Evolutionary conservation across 768 basidiomycete species (phyloP), one percentile per base, ranked within the genome.

Genomic region (Nidula microcarpa): DNA sequence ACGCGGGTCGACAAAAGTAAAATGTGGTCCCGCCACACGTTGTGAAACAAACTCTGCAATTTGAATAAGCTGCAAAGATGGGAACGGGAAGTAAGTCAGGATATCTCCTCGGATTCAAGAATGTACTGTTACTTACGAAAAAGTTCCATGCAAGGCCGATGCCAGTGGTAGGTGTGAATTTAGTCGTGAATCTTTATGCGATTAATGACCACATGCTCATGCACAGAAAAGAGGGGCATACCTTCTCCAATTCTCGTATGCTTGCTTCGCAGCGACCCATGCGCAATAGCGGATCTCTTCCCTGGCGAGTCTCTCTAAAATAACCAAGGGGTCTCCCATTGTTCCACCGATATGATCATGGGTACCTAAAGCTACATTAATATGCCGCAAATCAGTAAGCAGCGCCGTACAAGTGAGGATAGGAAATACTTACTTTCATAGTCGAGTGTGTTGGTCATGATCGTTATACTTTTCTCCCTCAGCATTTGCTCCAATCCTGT

Each of bases 1-100:
- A 37, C 78, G 70, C 6, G 81, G 75, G 62, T 84, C 81, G 46
- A 86, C 63, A 49, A 78, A 78, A 14, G 77, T 71, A 37, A 80
- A 63, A 50, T 84, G 77, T 1, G 76, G 75, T 0, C 81, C 83
- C 3, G 68, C 59, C 43, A 69, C 70, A n/a, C 72, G 66, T 53
- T 78, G 74, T 47, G 75, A 59, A 49, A 82, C 62, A 3, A 71
- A 72, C 4, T 63, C 60, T 17, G 78, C 79, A 23, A 84, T 58
- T 58, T 84, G 79, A 50, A 80, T 72, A 45, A 84, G 58, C 85
- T 86, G 53, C 37, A 44, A 43, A 14, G 52, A 53, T 23, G 23
- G 23, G 23, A 23, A 23, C 23, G 23, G 23, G 23, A 23, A 23
- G 23, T 23, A 23, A 23, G 23, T 23, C 23, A 3, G 23, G 23